Evolutionary conservation across 1,284 basidiomycete genomes (phyloP), one percentile per base, ranked within the genome.

Genomic region (Microbotryum violaceum): DNA sequence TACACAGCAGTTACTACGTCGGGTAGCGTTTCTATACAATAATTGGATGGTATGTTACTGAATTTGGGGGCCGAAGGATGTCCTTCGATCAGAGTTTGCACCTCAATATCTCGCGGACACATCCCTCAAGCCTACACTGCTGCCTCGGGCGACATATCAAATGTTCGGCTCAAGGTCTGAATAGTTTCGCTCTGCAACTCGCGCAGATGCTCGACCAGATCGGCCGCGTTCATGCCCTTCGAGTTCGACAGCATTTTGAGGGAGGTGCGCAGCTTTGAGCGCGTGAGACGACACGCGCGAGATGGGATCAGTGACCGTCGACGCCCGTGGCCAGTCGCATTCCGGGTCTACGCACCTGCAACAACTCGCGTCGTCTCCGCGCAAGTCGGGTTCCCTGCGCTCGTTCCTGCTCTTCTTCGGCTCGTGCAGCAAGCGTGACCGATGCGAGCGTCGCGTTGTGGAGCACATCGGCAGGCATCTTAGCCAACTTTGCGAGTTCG

Each of bases 401-500:
- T 50, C 82, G 78, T 69, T 80, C 80, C 66, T 83, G 77, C 64
- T 82, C 78, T 60, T 78, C 79, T 2, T 80, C 78, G 59, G 89
- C 84, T 18, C 86, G 74, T 21, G 81, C 80, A 4, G 80, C 77
- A 8, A 94, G 80, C 21, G 77, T 78, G 14, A 77, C 77, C 1
- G 89, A 82, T 0, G 90, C 82, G 59, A 82, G 77, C 61, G 76
- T 80, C 7, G 82, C 85, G 72, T 85, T 84, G 2, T 70, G 66
- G 52, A 90, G 73, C 8, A 91, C 82, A 51, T 86, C 81, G 0
- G 74, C 67, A 0, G 91, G 91, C 0, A 96, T 78, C 71, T 91
- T 86, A 0, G 89, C 90, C 1, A 92, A 80, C 52, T 83, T 82
- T 18, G 91, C 90, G 27, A 93, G 81, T 68, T 92, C 87, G 12